Percentiles rank a stretch among this genome's conserved stretches.
Evolutionary conservation across 768 basidiomycete species (phyloP).

Genomic region (Dioszegia hungarica): DNA sequence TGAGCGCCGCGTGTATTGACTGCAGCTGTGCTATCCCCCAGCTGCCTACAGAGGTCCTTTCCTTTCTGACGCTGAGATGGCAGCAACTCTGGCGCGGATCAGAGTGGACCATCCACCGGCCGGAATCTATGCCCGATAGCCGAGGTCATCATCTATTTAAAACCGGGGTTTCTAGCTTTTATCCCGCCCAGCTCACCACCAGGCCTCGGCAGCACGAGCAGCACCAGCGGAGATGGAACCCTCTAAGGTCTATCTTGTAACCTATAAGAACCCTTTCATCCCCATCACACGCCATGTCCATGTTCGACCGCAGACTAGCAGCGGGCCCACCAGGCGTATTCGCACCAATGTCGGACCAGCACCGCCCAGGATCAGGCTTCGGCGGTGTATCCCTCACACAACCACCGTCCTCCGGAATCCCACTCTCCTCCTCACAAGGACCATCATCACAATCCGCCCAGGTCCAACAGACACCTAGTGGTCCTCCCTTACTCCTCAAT

Average conservation of each 20-base stretch:
- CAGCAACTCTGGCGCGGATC: no score
- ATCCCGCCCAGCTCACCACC: no score
- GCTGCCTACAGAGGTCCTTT: no score
- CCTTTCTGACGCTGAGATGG: no score
- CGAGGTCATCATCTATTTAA: neutral
- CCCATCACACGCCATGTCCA: neutral
- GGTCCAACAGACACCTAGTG: slow-evolving; percentile 1
- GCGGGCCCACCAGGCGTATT: slow-evolving; percentile 4
- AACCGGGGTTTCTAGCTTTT: neutral
- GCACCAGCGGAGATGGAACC: no score
- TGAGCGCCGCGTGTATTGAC: no score
- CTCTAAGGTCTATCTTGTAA: no score
- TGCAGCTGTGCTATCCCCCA: no score
- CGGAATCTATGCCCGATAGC: neutral
- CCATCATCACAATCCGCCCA: neutral
- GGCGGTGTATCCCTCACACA: slow-evolving; percentile 7
- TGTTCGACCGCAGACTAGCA: slow-evolving; percentile 2
- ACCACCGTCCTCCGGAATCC: slow-evolving; percentile 1
- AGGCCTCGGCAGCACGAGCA: no score
- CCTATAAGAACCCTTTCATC: neutral
- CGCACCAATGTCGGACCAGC: slow-evolving; percentile 1
- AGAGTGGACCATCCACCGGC: no score
- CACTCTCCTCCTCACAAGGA: neutral
- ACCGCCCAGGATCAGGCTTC: neutral
- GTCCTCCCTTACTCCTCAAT: slow-evolving; percentile 29